Base-by-base conservation (phyloP, 2,329 filamentous ascomycete species). In the Colletotrichum viniferum region DNA sequence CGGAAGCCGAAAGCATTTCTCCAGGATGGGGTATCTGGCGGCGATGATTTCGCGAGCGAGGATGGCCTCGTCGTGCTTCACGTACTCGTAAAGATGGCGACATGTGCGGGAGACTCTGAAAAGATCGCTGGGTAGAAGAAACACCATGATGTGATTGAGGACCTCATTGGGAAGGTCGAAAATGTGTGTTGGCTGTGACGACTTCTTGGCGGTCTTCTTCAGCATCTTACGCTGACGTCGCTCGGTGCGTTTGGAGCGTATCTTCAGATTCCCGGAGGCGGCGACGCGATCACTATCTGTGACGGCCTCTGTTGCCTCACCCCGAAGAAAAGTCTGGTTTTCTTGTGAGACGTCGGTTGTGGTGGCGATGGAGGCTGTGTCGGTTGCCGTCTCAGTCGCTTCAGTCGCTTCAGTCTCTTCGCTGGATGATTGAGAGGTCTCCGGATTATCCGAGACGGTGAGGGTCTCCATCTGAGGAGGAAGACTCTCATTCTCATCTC, bases 121-220 rank as follows among this genome's bases (percentile, higher is more conserved):
- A 24, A 92, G 78, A 58, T 92, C 89, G 81, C 86, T 88, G 1
- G 90, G 89, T 0, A 78, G 82, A 10, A 91, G 82, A 21, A 85
- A 79, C n/a, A 81, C 78, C 2, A 92, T 75, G 18, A 91, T 85
- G 48, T 87, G 83, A 32, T 89, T 80, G 4, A 91, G 74, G 3
- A 92, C 81, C 79, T 92, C 90, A 18, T 87, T 86, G 0, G 90
- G 90, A 0, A 92, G 83, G 75, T 87, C 85, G 26, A 87, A 77
- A 13, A 91, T 80, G 34, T 84, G 81, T 21, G 79, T 64, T 78
- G 77, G 34, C 24, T n/a, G 52, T 6, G 32, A 18, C 10, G 71
- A n/a, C 2, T 69, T 58, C 24, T 70, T 73, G 14, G 69, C 34
- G 4, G 28, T 30, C 64, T 77, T 77, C 24, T 77, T 70, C 2